Percentiles rank a stretch among this genome's conserved stretches.
Evolutionary conservation across 139 green algal species (phyloP).

Genomic region (Gonium pectorale): DNA sequence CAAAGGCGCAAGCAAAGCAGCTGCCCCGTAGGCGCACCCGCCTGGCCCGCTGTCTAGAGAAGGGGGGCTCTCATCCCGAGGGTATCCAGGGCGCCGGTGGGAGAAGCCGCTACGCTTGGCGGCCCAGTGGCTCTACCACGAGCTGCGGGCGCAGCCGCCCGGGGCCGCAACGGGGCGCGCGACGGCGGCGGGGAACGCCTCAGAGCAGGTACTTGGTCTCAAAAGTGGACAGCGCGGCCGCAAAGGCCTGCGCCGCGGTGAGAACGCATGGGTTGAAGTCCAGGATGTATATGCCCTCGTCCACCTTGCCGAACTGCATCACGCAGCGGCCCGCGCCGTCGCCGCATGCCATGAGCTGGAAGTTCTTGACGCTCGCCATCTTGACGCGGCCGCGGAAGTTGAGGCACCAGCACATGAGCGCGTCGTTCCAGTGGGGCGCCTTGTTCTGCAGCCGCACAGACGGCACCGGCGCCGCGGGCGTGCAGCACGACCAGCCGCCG

Average conservation of each 20-base stretch:
- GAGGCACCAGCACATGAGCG: conserved; percentile 93
- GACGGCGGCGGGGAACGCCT: too few species aligned
- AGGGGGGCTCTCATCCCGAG: too few species aligned
- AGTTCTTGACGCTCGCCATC: conserved; percentile 95
- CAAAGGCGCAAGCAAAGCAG: too few species aligned
- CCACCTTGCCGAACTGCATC: conserved; percentile 96
- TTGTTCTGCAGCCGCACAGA: conserved; percentile 83
- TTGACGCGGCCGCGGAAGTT: conserved; percentile 97
- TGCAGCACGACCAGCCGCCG: too few species aligned
- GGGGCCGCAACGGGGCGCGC: too few species aligned
- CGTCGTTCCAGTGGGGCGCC: conserved; percentile 92
- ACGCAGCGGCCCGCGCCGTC: conserved; percentile 68
- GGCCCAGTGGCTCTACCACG: too few species aligned
- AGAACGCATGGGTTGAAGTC: conserved; percentile 83
- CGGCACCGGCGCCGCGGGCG: not conserved
- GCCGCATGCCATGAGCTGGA: conserved; percentile 80
- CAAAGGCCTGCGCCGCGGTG: conserved; percentile 87
- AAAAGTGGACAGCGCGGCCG: conserved; percentile 88
- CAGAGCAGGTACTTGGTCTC: conserved; percentile 67
- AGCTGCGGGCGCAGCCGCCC: too few species aligned
- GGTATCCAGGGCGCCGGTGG: too few species aligned
- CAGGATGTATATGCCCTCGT: conserved; percentile 89
- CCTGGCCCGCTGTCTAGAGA: too few species aligned
- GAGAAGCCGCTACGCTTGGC: too few species aligned
- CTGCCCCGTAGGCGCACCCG: too few species aligned